phyloP scores from a whole-genome alignment of 129 eudicot genomes.

The Daucus carota region DH1_v3.0 NC_030388.2:31339001-31339500 shows the following conservation, averaged over 20 bases:
- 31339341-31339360: not conserved
- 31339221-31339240: not conserved
- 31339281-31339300: not conserved
- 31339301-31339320: not conserved
- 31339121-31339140: constrained; percentile 81
- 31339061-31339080: constrained; percentile 97
- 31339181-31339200: not conserved
- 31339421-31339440: constrained; percentile 84
- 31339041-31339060: constrained; percentile 82
- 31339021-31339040: constrained; percentile 82
- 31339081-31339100: constrained; percentile 98
- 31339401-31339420: constrained; percentile 72
- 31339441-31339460: constrained; percentile 50
- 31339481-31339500: constrained; percentile 96
- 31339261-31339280: too few relatives aligned
- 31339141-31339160: constrained; percentile 76
- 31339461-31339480: constrained; percentile 96
- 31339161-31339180: not conserved
- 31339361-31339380: constrained; percentile 79
- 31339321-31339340: not conserved
- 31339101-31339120: constrained; percentile 69
- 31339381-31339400: constrained; percentile 70
- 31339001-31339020: constrained; percentile 77
- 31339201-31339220: not conserved
- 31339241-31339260: not conserved